Evolutionary conservation across 768 basidiomycete species (phyloP), one percentile per base, ranked within the genome.

Genomic region (Macrolepiota albuminosa): DNA sequence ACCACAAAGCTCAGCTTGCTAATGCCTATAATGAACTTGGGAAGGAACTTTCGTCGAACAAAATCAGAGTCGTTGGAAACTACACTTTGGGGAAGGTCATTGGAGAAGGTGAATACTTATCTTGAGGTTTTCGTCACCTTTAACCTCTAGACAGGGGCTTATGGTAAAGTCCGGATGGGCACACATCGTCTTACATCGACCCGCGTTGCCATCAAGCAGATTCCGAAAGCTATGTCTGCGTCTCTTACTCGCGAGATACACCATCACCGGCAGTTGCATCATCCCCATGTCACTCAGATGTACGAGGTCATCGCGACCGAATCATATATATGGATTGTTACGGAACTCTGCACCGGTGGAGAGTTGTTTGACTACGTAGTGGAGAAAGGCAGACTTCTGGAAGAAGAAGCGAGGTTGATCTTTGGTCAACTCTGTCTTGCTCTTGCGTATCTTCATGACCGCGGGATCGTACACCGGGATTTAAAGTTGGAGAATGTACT

Each of bases 261-360:
- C 69, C 97, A 99, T 68, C 96, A 99, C 75, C 90, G 96, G 54
- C 91, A 93, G 52, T 84, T 99, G 13, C 97, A 97, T 70, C 96
- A 98, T 68, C 94, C 94, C 0, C 87, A 97, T 70, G 85, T 99
- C 68, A 92, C 94, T 14, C 94, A 96, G 70, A 87, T 98, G 74
- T 97, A 91, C 77, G 96, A 99, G 75, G 93, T 98, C 69, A 91
- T 98, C 70, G 97, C 97, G 9, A 98, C 97, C 1, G 97, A 99
- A 75, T 84, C 85, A 29, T 84, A 85, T 64, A 95, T 99, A 69
- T 98, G 95, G 94, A 93, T 99, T 59, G 89, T 99, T 46, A 93
- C 95, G 16, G 97, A 99, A 70, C 86, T 99, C 37, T 98, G 97
- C 73, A 88, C 86, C 48, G 97, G 97, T 10, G 97, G 97, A 43